These are phyloP conservation scores for Candida insectorum DNA, from an alignment of 805 yeast species.

Conservation along the genomic window DNA sequence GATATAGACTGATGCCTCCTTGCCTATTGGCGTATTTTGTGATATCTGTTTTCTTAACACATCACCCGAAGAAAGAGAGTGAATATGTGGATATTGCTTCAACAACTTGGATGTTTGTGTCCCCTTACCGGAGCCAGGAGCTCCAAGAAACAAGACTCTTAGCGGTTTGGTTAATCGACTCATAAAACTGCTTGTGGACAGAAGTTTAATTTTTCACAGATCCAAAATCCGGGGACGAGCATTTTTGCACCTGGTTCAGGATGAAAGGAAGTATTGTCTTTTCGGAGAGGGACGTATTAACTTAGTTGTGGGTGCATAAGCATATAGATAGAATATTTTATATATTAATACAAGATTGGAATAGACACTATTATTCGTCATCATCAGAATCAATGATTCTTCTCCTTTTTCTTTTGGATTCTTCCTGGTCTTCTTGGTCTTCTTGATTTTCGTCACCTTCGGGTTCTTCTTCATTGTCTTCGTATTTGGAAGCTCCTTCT, in stretches of 20 bases:
- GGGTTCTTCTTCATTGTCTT: constrained; percentile 49
- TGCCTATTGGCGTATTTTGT: constrained; percentile 51
- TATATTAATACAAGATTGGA: constrained; percentile 7
- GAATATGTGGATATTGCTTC: constrained; percentile 48
- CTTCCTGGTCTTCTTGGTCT: constrained; percentile 27
- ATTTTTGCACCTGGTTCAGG: too few species aligned
- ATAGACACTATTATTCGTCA: constrained; percentile 36
- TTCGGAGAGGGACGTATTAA: too few species aligned
- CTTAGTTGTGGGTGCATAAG: too few species aligned
- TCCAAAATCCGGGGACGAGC: too few species aligned
- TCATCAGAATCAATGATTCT: constrained; percentile 50
- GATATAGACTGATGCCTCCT: constrained; percentile 54
- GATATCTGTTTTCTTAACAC: constrained; percentile 67
- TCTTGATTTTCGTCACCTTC: constrained; percentile 21
- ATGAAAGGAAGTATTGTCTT: too few species aligned
- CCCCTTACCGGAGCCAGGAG: constrained; percentile 96
- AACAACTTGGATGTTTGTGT: constrained; percentile 73
- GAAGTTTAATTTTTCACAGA: too few species aligned
- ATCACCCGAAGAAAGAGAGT: constrained; percentile 81
- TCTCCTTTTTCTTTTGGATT: constrained; percentile 40
- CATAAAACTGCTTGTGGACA: too few species aligned
- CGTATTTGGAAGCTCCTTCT: constrained; percentile 52
- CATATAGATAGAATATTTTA: too few species aligned
- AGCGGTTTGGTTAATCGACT: constrained; percentile 49
- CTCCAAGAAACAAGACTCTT: constrained; percentile 76